Evolutionary conservation across 805 yeast genomes (phyloP), one percentile per base, ranked within the genome.

Genomic region (Kregervanrija fluxuum): DNA sequence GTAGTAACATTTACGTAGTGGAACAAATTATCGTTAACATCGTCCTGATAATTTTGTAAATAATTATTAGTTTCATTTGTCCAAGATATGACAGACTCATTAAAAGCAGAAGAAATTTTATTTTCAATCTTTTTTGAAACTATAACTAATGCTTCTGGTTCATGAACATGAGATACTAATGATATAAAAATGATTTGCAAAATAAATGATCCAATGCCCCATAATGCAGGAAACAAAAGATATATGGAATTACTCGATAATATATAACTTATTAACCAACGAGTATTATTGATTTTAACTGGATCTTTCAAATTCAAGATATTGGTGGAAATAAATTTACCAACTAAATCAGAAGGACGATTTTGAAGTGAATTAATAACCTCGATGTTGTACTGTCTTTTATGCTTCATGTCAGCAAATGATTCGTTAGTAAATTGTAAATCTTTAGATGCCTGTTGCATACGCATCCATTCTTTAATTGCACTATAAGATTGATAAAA

Each of bases 1-100:
- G 93, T 75, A 0, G 88, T 72, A 1, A 69, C 67, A 42, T 71
- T 69, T 1, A 86, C 70, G 77, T 85, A 76, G 0, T 85, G 85
- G 48, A 90, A 77, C 12, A 88, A 50, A 33, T 80, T 75, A 3
- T 70, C 64, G 60, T 93, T 93, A 31, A 89, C 62, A 3, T 59
- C 58, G 1, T 50, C 49, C 55, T 85, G 80, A 35, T 80, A 73
- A 0, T 49, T 42, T 5, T 60, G 51, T 8, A 90, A 65, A 46
- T 76, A 77, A 0, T 43, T 46, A 54, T 88, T 88, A 0, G 89
- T 78, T 11, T 69, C 64, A 33, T 62, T 59, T 0, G 75, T 62
- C 91, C 91, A 84, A 3, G 51, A 47, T 16, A 49, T 37, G 31
- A 76, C 43, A 5, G 73, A 69, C 1, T 51, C 49, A 33, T 61